Evolutionary conservation across 1,284 basidiomycete species (phyloP).

Genomic region (Exobasidium cylindrosporum): DNA sequence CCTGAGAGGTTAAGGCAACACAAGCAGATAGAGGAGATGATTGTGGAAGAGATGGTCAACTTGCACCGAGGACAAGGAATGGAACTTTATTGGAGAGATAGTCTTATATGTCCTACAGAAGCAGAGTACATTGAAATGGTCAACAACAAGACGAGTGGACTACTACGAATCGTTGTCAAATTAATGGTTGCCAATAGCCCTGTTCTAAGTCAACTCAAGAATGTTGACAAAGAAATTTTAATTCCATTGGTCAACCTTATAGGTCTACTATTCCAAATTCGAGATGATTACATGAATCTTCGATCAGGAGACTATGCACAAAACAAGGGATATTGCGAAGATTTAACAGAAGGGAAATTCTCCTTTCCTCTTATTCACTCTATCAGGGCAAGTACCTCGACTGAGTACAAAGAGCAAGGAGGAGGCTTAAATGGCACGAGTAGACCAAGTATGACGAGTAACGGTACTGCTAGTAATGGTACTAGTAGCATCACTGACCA

Average conservation of each 20-base stretch:
- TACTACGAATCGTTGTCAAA: conserved; percentile 88
- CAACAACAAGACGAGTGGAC: conserved; percentile 95
- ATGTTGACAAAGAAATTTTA: conserved; percentile 14
- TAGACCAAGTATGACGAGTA: neutral
- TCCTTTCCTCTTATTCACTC: conserved; percentile 90
- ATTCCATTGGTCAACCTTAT: conserved; percentile 88
- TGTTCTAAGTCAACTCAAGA: neutral
- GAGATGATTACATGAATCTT: conserved; percentile 96
- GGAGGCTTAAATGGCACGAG: neutral
- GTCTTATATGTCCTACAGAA: conserved; percentile 85
- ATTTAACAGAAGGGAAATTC: conserved; percentile 93
- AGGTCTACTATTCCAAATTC: conserved; percentile 90
- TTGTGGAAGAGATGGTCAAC: conserved; percentile 69
- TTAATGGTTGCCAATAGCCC: conserved; percentile 77
- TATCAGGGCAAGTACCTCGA: conserved; percentile 60
- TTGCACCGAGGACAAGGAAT: conserved; percentile 93
- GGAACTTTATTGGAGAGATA: conserved; percentile 91
- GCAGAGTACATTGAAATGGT: conserved; percentile 95
- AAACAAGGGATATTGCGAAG: conserved; percentile 93
- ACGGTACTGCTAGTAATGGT: neutral
- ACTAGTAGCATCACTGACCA: conserved; percentile 16
- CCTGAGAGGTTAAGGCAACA: conserved; percentile 11
- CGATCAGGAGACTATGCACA: conserved; percentile 78
- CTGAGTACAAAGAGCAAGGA: neutral
- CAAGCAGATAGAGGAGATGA: conserved; percentile 24